Evolutionary conservation across 768 basidiomycete species (phyloP).

Genomic region (Megacollybia marginata): DNA sequence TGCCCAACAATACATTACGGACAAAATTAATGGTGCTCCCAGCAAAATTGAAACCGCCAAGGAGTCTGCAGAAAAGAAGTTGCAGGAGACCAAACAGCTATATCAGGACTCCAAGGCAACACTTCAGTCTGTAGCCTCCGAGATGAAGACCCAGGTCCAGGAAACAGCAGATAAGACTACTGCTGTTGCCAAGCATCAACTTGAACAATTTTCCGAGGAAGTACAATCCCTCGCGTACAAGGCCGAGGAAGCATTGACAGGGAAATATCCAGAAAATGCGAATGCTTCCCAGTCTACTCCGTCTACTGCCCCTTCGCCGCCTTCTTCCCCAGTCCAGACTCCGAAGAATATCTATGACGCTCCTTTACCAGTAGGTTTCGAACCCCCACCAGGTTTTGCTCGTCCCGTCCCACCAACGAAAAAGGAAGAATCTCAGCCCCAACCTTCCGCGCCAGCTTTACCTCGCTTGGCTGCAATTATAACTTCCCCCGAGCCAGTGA

Average conservation of each 20-base stretch:
- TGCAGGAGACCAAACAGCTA: constrained; percentile 32
- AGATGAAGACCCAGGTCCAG: constrained; percentile 43
- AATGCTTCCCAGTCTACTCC: constrained; percentile 16
- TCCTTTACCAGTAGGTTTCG: constrained; percentile 87
- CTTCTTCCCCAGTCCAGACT: constrained; percentile 8
- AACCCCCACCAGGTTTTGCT: constrained; percentile 85
- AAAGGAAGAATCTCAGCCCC: constrained; percentile 21
- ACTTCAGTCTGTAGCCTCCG: constrained; percentile 32
- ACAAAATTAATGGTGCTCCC: constrained; percentile 37
- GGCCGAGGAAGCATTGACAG: constrained; percentile 62
- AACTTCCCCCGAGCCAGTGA: constrained; percentile 85
- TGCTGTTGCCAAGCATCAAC: constrained; percentile 36
- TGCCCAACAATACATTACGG: constrained; percentile 43
- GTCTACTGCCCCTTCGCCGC: constrained; percentile 7
- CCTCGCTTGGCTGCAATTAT: constrained; percentile 76
- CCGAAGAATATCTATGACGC: constrained; percentile 44
- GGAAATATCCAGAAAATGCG: constrained; percentile 13
- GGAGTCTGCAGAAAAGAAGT: constrained; percentile 24
- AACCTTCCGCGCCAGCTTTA: constrained; percentile 31
- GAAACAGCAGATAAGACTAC: constrained; percentile 24
- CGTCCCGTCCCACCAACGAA: constrained; percentile 50
- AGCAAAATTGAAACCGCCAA: constrained; percentile 26
- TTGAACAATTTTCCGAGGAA: constrained; percentile 50
- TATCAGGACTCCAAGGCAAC: constrained; percentile 37
- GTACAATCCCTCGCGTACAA: constrained; percentile 59